phyloP scores from a whole-genome alignment of 805 yeast genomes.

The Candida mattraensis region DNA sequence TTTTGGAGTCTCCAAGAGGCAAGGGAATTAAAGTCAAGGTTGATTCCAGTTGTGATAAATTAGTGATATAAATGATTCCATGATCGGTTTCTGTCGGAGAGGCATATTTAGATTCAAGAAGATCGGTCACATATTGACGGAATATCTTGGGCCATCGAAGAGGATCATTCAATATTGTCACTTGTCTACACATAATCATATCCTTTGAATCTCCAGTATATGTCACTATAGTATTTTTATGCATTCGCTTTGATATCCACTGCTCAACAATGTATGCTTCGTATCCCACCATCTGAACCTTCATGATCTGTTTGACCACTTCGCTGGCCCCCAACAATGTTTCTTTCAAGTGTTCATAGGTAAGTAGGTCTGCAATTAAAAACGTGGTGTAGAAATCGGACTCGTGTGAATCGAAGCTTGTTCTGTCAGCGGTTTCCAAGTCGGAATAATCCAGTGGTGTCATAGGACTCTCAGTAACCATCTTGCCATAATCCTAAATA shows the following conservation, averaged over 20 bases:
- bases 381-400: conserved; percentile 13
- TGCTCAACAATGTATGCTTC: conserved; percentile 93
- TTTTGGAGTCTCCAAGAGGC: conserved; percentile 52
- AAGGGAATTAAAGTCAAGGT: conserved; percentile 69
- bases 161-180: conserved; percentile 51
- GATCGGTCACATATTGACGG: conserved; percentile 61
- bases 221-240: conserved; percentile 69
- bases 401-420: too few species aligned
- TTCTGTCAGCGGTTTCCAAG: too few species aligned
- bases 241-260: conserved; percentile 77
- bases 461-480: too few species aligned
- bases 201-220: conserved; percentile 84
- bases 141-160: conserved; percentile 52
- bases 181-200: conserved; percentile 53
- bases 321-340: conserved; percentile 38
- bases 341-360: conserved; percentile 43
- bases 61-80: conserved; percentile 75
- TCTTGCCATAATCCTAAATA: too few species aligned
- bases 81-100: conserved; percentile 62
- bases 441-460: too few species aligned
- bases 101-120: conserved; percentile 58
- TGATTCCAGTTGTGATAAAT: conserved; percentile 71
- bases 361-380: conserved; percentile 55
- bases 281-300: conserved; percentile 62
- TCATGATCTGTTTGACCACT: conserved; percentile 42